Evolutionary conservation across 768 basidiomycete species (phyloP).

Genomic region (Pleurotus giganteus): DNA sequence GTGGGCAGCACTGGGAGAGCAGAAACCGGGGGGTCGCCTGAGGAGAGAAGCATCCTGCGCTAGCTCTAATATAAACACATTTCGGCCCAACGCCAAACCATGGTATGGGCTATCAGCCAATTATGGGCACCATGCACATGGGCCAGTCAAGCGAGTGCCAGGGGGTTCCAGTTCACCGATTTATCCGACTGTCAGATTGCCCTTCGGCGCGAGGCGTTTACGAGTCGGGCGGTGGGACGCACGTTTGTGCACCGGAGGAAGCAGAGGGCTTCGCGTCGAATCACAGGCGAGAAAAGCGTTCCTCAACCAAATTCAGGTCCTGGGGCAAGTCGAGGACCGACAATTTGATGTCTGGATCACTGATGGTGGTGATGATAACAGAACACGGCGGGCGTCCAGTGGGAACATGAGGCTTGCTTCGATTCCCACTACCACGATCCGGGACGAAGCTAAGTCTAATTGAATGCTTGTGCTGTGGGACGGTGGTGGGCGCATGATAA

Average conservation of each 20-base stretch:
- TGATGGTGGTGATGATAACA: not conserved
- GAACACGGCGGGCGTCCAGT: not conserved
- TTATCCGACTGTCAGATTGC: not conserved
- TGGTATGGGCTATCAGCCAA: slow-evolving; percentile 3
- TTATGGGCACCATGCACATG: slow-evolving; percentile 3
- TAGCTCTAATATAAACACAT: slow-evolving; percentile 1
- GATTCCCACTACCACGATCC: not conserved
- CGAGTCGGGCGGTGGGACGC: not conserved
- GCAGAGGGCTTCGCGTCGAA: not conserved
- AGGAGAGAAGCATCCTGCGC: not conserved
- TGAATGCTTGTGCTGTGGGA: too few species aligned
- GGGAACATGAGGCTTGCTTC: not conserved
- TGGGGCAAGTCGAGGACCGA: not conserved
- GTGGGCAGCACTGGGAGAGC: not conserved
- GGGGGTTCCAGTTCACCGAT: not conserved
- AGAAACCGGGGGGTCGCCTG: not conserved
- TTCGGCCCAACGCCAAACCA: not conserved
- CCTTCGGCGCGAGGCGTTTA: not conserved
- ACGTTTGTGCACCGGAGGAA: slow-evolving; percentile 1
- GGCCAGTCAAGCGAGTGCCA: not conserved
- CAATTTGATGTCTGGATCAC: not conserved
- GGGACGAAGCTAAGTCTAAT: too few species aligned
- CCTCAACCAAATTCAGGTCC: not conserved
- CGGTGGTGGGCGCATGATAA: too few species aligned
- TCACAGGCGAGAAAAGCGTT: slow-evolving; percentile 1